These are phyloP conservation scores for Byssoonygena ceratinophila DNA, from an alignment of 2,329 filamentous ascomycete species.

Conservation along the genomic window DNA sequence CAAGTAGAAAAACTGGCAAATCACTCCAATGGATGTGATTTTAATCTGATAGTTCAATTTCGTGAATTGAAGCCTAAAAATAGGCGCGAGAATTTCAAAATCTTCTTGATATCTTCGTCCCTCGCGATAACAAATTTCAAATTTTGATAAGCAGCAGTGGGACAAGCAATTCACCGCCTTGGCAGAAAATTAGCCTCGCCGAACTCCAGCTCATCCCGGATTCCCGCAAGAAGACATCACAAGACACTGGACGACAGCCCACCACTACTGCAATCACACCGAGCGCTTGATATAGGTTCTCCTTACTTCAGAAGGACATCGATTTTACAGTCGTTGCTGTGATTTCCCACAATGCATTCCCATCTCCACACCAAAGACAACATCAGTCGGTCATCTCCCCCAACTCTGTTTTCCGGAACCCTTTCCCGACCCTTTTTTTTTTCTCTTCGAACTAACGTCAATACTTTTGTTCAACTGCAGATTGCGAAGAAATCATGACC, in stretches of 20 bases:
- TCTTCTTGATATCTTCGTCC: background rate
- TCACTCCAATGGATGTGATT: no score
- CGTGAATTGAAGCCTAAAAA: background rate
- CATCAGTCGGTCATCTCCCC: conserved; percentile 49
- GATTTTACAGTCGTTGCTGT: background rate
- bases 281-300: no score
- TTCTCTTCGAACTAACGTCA: background rate
- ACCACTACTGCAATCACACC: no score
- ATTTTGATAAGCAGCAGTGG: conserved; percentile 9
- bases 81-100: background rate
- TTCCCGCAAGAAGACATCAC: background rate
- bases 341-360: conserved; percentile 69
- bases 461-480: conserved; percentile 38
- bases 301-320: background rate
- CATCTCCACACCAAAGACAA: conserved; percentile 92
- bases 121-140: conserved; percentile 10
- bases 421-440: no score
- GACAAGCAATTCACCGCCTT: conserved; percentile 7
- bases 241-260: background rate
- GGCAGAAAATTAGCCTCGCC: conserved; percentile 8
- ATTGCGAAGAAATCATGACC: conserved; percentile 87
- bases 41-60: no score
- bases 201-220: background rate
- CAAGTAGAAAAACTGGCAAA: background rate
- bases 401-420: conserved; percentile 2